Conservation (phyloP, 2,329 filamentous ascomycete genomes). For the Endocalyx cinctus region DNA sequence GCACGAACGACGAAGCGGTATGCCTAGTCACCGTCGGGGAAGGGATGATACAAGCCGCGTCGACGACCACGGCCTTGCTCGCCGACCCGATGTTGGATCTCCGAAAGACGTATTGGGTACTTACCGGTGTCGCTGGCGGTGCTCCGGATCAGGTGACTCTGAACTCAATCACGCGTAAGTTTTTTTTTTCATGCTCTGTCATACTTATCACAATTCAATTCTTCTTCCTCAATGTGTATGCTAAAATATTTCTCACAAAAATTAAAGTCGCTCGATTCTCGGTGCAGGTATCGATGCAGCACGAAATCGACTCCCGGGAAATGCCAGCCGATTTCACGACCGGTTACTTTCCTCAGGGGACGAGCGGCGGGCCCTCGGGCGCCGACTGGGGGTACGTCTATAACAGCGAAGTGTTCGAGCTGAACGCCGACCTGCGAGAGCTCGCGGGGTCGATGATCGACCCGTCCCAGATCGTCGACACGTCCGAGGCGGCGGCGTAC, state of each 20-base stretch:
- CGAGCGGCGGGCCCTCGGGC: slow-evolving; percentile 13
- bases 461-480: slow-evolving; percentile 31
- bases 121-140: slow-evolving; percentile 23
- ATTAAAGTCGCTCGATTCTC: slow-evolving; percentile 15
- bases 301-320: slow-evolving; percentile 17
- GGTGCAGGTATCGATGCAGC: slow-evolving; percentile 18
- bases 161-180: slow-evolving; percentile 13
- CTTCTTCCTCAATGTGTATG: too few relatives aligned
- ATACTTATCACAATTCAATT: neutral
- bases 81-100: slow-evolving; percentile 16
- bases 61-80: slow-evolving; percentile 11
- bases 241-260: too few relatives aligned
- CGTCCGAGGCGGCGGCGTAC: slow-evolving; percentile 19
- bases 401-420: slow-evolving; percentile 37
- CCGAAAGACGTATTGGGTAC: slow-evolving; percentile 18
- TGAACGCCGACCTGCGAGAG: slow-evolving; percentile 32
- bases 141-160: slow-evolving; percentile 17
- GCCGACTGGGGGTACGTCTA: slow-evolving; percentile 33
- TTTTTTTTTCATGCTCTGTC: neutral
- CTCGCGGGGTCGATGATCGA: slow-evolving; percentile 28
- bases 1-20: slow-evolving; percentile 2
- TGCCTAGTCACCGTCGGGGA: slow-evolving; percentile 3
- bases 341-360: slow-evolving; percentile 19
- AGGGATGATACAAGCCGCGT: slow-evolving; percentile 3
- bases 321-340: slow-evolving; percentile 13